phyloP scores from a whole-genome alignment of 2,329 filamentous ascomycete genomes.

The Aspergillus fumigatiaffinis region DNA sequence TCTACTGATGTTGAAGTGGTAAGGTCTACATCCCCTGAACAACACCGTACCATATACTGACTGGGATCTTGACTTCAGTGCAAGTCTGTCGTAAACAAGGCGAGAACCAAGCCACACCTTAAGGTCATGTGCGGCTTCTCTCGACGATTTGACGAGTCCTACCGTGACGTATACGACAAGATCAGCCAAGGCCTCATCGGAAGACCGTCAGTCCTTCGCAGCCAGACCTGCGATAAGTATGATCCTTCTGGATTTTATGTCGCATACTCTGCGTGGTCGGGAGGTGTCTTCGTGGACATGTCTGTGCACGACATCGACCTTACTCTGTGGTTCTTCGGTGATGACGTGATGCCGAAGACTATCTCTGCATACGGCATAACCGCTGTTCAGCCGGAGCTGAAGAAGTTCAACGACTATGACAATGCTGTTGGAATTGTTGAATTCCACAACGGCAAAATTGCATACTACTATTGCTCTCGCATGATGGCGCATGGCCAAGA shows the following conservation, averaged over 20 bases:
- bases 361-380: constrained; percentile 56
- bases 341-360: constrained; percentile 52
- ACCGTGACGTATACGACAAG: constrained; percentile 54
- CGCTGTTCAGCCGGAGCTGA: constrained; percentile 56
- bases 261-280: constrained; percentile 60
- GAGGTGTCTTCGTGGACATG: constrained; percentile 69
- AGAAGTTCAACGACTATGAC: constrained; percentile 57
- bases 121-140: constrained; percentile 61
- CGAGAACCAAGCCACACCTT: constrained; percentile 47
- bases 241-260: constrained; percentile 66
- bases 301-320: constrained; percentile 68
- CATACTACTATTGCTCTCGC: constrained; percentile 59
- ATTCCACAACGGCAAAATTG: constrained; percentile 61
- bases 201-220: constrained; percentile 57
- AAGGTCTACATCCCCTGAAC: constrained; percentile 17
- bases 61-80: constrained; percentile 39
- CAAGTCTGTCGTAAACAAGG: constrained; percentile 57
- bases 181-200: constrained; percentile 56
- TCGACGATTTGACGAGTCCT: constrained; percentile 58
- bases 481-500: constrained; percentile 68
- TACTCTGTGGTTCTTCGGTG: constrained; percentile 60
- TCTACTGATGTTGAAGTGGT: constrained; percentile 59
- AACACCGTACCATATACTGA: neutral
- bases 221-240: constrained; percentile 64
- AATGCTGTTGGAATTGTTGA: constrained; percentile 63